A percentile compares a stretch with the other conserved stretches of the same genome.
Conservation (phyloP, 495 filamentous ascomycete species). For the Lasiosphaeria ovina region DNA sequence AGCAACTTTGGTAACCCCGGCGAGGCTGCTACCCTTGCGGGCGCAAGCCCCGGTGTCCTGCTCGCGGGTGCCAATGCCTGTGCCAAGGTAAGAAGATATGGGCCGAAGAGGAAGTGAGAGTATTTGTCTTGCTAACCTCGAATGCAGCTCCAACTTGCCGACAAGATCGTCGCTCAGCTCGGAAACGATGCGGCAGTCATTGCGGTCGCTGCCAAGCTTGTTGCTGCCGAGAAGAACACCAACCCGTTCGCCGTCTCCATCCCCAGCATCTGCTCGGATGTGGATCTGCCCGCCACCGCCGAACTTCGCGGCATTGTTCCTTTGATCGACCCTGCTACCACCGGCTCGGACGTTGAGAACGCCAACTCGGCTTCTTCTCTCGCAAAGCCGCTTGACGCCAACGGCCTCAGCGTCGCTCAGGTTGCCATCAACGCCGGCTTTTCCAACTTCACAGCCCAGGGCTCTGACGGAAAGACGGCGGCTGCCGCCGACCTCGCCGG, state of each 20-base stretch:
- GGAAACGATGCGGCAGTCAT: conserved; percentile 52
- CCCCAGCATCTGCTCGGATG: conserved; percentile 57
- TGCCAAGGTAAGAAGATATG: conserved; percentile 41
- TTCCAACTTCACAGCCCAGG: conserved; percentile 52
- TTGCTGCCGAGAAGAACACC: conserved; percentile 67
- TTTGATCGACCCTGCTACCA: conserved; percentile 56
- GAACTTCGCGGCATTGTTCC: conserved; percentile 60
- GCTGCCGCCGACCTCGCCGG: conserved; percentile 17
- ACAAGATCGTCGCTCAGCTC: conserved; percentile 56
- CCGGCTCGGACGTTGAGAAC: conserved; percentile 51
- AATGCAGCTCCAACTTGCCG: conserved; percentile 53
- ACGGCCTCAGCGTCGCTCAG: conserved; percentile 55
- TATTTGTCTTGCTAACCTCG: conserved; percentile 3
- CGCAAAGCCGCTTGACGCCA: conserved; percentile 49
- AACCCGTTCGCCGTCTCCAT: conserved; percentile 56
- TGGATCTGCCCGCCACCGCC: conserved; percentile 53
- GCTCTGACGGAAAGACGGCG: conserved; percentile 27
- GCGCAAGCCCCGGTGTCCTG: conserved; percentile 49
- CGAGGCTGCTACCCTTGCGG: conserved; percentile 54
- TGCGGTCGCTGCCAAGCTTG: conserved; percentile 54
- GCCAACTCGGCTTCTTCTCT: conserved; percentile 51
- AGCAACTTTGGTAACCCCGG: conserved; percentile 49
- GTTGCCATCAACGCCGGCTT: conserved; percentile 54
- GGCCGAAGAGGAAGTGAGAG: not conserved
- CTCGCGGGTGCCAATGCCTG: conserved; percentile 58